Evolutionary conservation across 495 filamentous ascomycete genomes (phyloP), one percentile per base, ranked within the genome.

Genomic region (Tetracladium setigerum): DNA sequence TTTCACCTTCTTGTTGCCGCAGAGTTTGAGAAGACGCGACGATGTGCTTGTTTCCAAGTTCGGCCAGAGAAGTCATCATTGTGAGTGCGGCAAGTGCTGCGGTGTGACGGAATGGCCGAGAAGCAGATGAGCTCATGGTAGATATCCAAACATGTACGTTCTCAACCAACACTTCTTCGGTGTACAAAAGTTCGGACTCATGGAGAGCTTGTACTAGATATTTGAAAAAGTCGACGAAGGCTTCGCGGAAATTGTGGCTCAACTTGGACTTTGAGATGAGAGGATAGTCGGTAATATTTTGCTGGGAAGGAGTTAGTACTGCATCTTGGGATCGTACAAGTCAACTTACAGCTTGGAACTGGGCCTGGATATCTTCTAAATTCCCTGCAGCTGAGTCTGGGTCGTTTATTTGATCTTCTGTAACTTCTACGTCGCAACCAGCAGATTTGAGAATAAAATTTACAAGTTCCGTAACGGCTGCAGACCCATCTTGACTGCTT

Each of bases 51-150:
- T 70, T 70, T 1, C 78, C 81, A 16, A 86, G 66, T 22, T 73
- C 65, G 53, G 81, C 83, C 24, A 98, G 67, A 0, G 81, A 71
- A 39, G 72, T 86, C 39, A 84, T 78, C 49, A 95, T 82, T 16
- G 83, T 72, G 24, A 96, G 69, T 2, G 83, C 78, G 12, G 88
- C 77, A 5, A 95, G 75, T 1, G 91, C 95, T 1, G 89, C 82
- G 0, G 92, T 98, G 62, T 97, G 94, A 44, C 92, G 74, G 64
- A 98, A 95, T 5, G 92, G 89, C 16, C 94, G 79, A 34, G 86
- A 80, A 1, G 72, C 66, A 0, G 87, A 85, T 8, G 86, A 90
- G 3, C 89, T 89, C 82, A 97, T 85, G 16, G 83, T 78, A 14
- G 80, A 79, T 24, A 95, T 68, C 94, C 92, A 98, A 44, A 83